A percentile compares a stretch with the other conserved stretches of the same genome.
These are phyloP conservation scores for Pseudozyma pruni DNA, from an alignment of 1,284 basidiomycete genomes.

Conservation along the genomic window DNA sequence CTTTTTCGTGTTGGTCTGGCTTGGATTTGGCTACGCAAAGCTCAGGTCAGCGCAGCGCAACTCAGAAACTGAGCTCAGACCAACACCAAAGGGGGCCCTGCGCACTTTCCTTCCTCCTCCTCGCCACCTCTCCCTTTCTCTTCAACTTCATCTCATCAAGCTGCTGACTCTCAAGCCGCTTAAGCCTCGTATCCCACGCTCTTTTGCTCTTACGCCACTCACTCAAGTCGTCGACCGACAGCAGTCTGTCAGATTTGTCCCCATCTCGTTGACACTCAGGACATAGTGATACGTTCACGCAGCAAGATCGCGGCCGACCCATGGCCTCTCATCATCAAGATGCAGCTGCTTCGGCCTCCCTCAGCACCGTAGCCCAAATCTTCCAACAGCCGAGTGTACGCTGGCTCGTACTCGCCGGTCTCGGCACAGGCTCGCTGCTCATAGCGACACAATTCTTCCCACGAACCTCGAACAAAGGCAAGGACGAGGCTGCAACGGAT, in stretches of 20 bases:
- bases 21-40: no score
- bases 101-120: neutral
- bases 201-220: no score
- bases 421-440: conserved; percentile 32
- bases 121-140: neutral
- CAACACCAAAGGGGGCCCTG: conserved; percentile 2
- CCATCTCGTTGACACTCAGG: neutral
- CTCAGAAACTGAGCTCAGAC: conserved; percentile 29
- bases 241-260: neutral
- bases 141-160: neutral
- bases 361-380: conserved; percentile 18
- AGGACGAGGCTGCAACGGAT: neutral
- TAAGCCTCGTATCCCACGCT: neutral
- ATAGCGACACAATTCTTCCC: conserved; percentile 16
- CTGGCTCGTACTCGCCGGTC: conserved; percentile 33
- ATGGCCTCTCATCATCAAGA: conserved; percentile 31
- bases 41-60: conserved; percentile 18
- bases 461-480: neutral
- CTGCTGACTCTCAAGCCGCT: neutral
- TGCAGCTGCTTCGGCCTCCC: conserved; percentile 29
- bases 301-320: conserved; percentile 1
- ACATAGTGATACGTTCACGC: no score
- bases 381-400: conserved; percentile 27
- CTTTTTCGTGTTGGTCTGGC: neutral
- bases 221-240: neutral